Evolutionary conservation across 495 filamentous ascomycete genomes (phyloP).

Genomic region (Tuber borchii): DNA sequence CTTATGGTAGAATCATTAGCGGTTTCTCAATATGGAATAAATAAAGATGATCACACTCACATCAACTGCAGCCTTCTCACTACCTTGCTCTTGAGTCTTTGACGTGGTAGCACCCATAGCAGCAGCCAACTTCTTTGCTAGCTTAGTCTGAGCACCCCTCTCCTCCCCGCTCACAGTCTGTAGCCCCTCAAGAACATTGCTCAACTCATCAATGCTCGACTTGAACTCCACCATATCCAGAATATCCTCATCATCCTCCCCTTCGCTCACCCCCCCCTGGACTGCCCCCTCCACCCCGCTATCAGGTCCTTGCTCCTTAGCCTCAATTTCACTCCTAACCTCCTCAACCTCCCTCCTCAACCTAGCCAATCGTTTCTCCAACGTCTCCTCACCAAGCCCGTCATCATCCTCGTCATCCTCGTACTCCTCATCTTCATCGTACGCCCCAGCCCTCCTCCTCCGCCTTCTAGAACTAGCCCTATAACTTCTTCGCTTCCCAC

Average conservation of each 20-base stretch:
- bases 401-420: constrained; percentile 38
- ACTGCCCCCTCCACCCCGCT: constrained; percentile 35
- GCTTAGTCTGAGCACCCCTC: constrained; percentile 37
- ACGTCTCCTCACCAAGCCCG: constrained; percentile 31
- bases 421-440: constrained; percentile 54
- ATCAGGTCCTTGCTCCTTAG: constrained; percentile 44
- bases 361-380: constrained; percentile 66
- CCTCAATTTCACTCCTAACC: constrained; percentile 60
- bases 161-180: constrained; percentile 23
- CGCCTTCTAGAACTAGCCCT: constrained; percentile 61
- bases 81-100: not conserved
- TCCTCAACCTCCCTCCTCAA: constrained; percentile 73
- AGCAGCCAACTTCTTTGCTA: constrained; percentile 32
- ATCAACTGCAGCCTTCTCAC: not conserved
- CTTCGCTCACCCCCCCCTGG: constrained; percentile 15
- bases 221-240: constrained; percentile 51
- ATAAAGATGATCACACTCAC: constrained; percentile 1
- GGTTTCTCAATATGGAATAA: constrained; percentile 29
- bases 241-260: constrained; percentile 31
- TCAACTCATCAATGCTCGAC: constrained; percentile 52
- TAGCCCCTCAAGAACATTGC: constrained; percentile 29
- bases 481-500: constrained; percentile 71
- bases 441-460: constrained; percentile 53
- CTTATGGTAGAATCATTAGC: constrained; percentile 20
- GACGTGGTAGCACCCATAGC: constrained; percentile 16